Conservation (phyloP, 805 yeast species). For the Isabelozyma pseudorhagii region DNA sequence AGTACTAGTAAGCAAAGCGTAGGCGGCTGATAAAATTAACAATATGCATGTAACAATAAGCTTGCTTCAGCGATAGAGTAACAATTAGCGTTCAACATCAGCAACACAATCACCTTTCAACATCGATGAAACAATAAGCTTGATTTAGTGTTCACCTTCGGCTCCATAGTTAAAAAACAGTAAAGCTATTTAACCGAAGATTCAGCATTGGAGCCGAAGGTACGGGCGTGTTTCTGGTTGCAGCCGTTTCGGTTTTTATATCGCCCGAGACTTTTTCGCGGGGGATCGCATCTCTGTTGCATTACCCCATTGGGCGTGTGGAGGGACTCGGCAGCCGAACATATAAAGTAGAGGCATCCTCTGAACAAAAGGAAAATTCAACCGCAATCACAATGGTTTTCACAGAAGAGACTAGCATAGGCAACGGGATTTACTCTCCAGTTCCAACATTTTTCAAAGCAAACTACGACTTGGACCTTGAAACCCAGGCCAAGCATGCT, state of each 20-base stretch:
- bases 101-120: no score
- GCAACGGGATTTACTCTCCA: slow-evolving; percentile 28
- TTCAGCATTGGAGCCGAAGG: no score
- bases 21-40: no score
- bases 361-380: neutral
- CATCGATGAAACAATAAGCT: no score
- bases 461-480: slow-evolving; percentile 24
- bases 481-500: slow-evolving; percentile 28
- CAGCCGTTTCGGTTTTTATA: neutral
- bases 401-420: neutral
- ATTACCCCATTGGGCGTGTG: neutral
- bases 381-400: neutral
- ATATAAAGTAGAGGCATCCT: no score
- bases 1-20: neutral
- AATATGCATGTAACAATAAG: no score
- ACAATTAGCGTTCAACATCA: no score
- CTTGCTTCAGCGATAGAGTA: no score
- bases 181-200: no score
- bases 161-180: no score
- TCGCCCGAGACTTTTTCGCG: neutral
- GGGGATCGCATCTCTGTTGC: neutral
- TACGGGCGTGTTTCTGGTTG: no score
- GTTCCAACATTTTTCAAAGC: slow-evolving; percentile 26
- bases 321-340: neutral
- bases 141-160: no score